These are phyloP conservation scores for Yarrowia phangngaensis DNA, from an alignment of 805 yeast genomes.

Conservation along the genomic window DNA sequence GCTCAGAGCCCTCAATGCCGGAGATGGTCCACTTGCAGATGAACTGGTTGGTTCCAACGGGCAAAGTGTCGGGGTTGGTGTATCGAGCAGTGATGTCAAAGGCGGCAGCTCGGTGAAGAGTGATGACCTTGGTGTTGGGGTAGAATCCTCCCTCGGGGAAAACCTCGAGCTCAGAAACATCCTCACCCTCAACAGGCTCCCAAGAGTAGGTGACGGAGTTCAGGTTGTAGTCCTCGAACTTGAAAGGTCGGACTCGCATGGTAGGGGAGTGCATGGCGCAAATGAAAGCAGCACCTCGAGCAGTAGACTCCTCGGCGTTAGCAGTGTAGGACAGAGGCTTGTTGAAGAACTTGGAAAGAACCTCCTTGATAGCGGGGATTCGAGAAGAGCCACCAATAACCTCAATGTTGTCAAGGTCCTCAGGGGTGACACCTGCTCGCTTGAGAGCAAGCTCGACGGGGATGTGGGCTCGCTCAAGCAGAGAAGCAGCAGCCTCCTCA, in stretches of 20 bases:
- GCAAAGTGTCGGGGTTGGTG: slow-evolving; percentile 69
- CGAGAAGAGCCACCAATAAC: slow-evolving; percentile 98
- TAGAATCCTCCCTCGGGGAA: slow-evolving; percentile 89
- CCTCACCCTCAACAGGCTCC: slow-evolving; percentile 91
- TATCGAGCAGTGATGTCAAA: slow-evolving; percentile 82
- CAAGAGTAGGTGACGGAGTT: slow-evolving; percentile 91
- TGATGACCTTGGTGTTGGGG: slow-evolving; percentile 95
- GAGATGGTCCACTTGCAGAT: slow-evolving; percentile 82
- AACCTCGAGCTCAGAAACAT: slow-evolving; percentile 85
- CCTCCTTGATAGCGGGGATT: slow-evolving; percentile 88
- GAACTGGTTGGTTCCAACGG: slow-evolving; percentile 56
- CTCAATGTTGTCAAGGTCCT: slow-evolving; percentile 85
- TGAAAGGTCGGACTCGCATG: slow-evolving; percentile 96
- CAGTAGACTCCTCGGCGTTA: slow-evolving; percentile 98
- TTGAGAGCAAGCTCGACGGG: slow-evolving; percentile 81
- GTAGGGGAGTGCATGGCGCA: slow-evolving; percentile 99
- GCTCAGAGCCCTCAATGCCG: slow-evolving; percentile 69
- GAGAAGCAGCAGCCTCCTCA: slow-evolving; percentile 82
- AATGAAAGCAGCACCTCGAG: slow-evolving; percentile 97
- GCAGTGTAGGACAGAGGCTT: slow-evolving; percentile 87
- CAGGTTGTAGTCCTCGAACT: slow-evolving; percentile 91
- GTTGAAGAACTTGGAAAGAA: slow-evolving; percentile 73
- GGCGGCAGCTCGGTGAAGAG: slow-evolving; percentile 86
- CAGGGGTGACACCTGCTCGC: slow-evolving; percentile 67
- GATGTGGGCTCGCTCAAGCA: slow-evolving; percentile 65